Evolutionary conservation across 129 eudicot species (phyloP).

Genomic region (Flaveria robusta): DNA sequence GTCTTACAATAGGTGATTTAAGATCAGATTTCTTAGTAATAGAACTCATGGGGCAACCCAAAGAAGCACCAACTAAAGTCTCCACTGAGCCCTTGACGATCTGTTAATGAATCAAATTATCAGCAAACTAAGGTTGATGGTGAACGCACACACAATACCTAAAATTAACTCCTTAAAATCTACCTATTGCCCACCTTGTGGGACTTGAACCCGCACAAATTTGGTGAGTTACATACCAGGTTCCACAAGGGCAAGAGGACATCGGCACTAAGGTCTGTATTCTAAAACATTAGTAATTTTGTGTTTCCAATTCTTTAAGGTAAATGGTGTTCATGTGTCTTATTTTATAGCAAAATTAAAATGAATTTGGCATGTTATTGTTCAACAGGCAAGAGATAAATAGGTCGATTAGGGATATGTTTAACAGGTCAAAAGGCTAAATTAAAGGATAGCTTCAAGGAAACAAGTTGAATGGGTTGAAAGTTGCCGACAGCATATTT

Average conservation of each 20-base stretch:
- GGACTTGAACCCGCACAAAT: too few species aligned
- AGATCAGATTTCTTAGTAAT: slow-evolving; percentile 44
- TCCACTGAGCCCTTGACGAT: slow-evolving; percentile 56
- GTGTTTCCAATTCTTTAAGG: slow-evolving; percentile 4
- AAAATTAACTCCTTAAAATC: too few species aligned
- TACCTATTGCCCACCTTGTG: too few species aligned
- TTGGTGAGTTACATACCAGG: too few species aligned
- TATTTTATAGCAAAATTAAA: background rate
- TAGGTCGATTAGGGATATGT: background rate
- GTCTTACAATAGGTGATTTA: slow-evolving; percentile 46
- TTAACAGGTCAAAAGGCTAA: background rate
- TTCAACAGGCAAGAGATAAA: background rate
- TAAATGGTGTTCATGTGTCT: slow-evolving; percentile 2
- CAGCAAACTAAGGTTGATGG: slow-evolving; percentile 7
- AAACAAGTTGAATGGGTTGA: background rate
- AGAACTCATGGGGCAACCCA: slow-evolving; percentile 47
- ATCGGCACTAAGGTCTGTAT: background rate
- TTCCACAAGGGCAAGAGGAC: too few species aligned
- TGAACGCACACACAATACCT: too few species aligned
- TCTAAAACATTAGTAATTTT: background rate
- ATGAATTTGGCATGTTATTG: background rate
- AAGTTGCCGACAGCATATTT: background rate
- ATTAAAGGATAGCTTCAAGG: background rate
- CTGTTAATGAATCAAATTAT: slow-evolving; percentile 38
- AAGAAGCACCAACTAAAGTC: slow-evolving; percentile 47